Conservation (phyloP, 1,284 basidiomycete species). For the Irpex sp. region DNA sequence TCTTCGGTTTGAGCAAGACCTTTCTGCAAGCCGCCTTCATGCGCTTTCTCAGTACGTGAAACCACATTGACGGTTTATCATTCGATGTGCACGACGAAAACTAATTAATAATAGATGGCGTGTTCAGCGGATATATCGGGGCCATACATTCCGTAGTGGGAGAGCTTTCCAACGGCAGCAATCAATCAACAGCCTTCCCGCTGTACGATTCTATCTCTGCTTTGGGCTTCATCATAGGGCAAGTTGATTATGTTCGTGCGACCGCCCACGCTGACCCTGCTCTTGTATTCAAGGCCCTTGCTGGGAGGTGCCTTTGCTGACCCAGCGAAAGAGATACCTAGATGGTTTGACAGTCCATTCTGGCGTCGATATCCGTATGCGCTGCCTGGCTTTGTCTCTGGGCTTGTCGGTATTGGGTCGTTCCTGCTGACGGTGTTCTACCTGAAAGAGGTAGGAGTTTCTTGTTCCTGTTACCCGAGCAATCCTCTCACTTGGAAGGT, state of each 20-base stretch:
- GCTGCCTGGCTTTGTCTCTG: constrained; percentile 43
- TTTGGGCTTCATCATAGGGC: constrained; percentile 57
- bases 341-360: constrained; percentile 39
- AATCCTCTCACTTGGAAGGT: not conserved
- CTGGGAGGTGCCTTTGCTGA: constrained; percentile 60
- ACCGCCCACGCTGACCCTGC: not conserved
- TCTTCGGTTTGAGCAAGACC: constrained; percentile 52
- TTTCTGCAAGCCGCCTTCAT: constrained; percentile 39
- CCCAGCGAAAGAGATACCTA: constrained; percentile 43
- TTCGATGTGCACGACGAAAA: too few species aligned
- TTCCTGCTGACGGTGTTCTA: constrained; percentile 7
- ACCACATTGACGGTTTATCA: too few species aligned
- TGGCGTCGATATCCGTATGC: constrained; percentile 52
- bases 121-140: constrained; percentile 54
- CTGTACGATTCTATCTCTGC: constrained; percentile 59
- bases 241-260: not conserved
- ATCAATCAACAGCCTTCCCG: constrained; percentile 56
- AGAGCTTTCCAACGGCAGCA: constrained; percentile 62
- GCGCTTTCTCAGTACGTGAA: constrained; percentile 32
- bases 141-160: constrained; percentile 57
- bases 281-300: constrained; percentile 39
- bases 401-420: constrained; percentile 37
- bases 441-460: constrained; percentile 45
- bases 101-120: constrained; percentile 16
- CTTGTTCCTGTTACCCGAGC: not conserved